phyloP scores from a whole-genome alignment of 306 rosid species.

The Citrullus colocynthis region DNA sequence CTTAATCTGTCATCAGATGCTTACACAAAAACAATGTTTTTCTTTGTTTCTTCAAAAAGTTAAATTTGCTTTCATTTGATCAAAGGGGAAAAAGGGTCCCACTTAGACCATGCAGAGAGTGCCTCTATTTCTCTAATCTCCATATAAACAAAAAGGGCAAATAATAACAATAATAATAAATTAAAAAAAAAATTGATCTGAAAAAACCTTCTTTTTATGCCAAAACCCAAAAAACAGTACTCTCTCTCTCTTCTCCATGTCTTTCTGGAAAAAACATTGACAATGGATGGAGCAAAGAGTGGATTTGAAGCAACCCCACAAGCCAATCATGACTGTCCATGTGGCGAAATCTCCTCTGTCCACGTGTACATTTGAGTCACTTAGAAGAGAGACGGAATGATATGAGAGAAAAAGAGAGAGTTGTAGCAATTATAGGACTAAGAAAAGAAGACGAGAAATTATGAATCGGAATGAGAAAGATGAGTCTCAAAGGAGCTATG shows the following conservation, averaged over 20 bases:
- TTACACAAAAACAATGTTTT: not conserved
- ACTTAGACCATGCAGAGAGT: not conserved
- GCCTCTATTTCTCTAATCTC: not conserved
- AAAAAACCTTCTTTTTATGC: not conserved
- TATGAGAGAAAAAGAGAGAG: not conserved
- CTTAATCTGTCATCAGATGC: not conserved
- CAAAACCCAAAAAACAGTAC: not conserved
- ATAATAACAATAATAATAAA: not conserved
- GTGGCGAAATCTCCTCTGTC: slow-evolving; percentile 2
- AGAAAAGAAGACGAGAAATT: slow-evolving; percentile 5
- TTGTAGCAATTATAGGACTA: slow-evolving; percentile 28
- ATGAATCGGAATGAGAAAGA: not conserved
- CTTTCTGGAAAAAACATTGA: slow-evolving; percentile 1
- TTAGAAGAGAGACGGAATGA: slow-evolving; percentile 29
- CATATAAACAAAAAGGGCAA: not conserved
- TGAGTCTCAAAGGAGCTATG: no score
- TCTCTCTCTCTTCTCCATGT: not conserved
- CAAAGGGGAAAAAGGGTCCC: not conserved
- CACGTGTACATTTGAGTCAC: slow-evolving; percentile 28
- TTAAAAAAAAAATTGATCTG: not conserved
- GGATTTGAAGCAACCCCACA: slow-evolving; percentile 22
- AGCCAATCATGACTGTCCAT: slow-evolving; percentile 23
- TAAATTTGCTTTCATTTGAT: not conserved
- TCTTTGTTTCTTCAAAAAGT: not conserved
- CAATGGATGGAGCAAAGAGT: slow-evolving; percentile 26